These are phyloP conservation scores for Boletellus emodensis DNA, from an alignment of 768 basidiomycete genomes.

Conservation along the genomic window DNA sequence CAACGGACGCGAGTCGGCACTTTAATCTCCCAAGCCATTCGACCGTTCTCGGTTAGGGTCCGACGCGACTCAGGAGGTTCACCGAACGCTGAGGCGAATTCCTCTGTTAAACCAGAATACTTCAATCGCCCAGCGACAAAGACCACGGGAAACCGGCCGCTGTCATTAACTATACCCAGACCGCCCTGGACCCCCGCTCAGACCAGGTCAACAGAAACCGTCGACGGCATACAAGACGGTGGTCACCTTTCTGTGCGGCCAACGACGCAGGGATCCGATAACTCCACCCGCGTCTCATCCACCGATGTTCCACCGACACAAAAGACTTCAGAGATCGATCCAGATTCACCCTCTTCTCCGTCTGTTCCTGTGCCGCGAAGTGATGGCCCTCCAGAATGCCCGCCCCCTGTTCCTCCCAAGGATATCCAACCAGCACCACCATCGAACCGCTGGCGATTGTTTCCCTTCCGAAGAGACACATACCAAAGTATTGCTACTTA, in stretches of 20 bases:
- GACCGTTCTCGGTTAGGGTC: constrained; percentile 39
- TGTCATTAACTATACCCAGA: constrained; percentile 21
- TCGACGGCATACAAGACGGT: constrained; percentile 12
- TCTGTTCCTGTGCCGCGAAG: constrained; percentile 5
- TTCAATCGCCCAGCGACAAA: constrained; percentile 18
- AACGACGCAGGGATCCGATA: constrained; percentile 8
- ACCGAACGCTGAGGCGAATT: constrained; percentile 21
- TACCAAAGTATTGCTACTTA: constrained; percentile 27
- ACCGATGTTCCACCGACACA: constrained; percentile 3
- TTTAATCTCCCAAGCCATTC: constrained; percentile 52
- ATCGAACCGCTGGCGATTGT: constrained; percentile 45
- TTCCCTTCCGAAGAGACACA: constrained; percentile 44
- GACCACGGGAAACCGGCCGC: constrained; percentile 11
- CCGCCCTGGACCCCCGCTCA: constrained; percentile 15
- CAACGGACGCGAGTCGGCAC: constrained; percentile 49
- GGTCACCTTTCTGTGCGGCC: constrained; percentile 4
- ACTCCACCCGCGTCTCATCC: constrained; percentile 16
- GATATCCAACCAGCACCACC: constrained; percentile 23
- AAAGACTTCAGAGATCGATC: constrained; percentile 5
- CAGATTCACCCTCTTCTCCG: constrained; percentile 14
- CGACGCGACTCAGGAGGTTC: constrained; percentile 38
- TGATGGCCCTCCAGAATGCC: constrained; percentile 19
- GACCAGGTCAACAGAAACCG: constrained; percentile 27
- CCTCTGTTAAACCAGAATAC: constrained; percentile 19
- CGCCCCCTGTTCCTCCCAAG: constrained; percentile 29